Evolutionary conservation across 2,329 filamentous ascomycete genomes (phyloP).

Genomic region (Fusarium sp.): DNA sequence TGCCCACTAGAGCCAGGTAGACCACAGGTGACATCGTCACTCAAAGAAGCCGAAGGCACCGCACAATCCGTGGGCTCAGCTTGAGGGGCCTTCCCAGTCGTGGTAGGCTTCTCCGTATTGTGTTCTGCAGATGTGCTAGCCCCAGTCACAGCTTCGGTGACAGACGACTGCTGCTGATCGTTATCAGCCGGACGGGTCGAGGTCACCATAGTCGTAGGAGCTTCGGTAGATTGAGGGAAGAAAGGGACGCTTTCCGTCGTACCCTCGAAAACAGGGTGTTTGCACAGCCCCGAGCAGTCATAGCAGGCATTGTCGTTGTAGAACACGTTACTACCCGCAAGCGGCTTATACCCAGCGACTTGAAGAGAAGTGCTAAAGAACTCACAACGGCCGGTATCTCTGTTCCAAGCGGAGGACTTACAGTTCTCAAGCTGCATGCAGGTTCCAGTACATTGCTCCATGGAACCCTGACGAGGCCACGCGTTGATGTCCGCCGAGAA

Average conservation of each 20-base stretch:
- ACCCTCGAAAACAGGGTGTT: not conserved
- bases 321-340: not conserved
- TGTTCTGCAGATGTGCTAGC: not conserved
- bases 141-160: not conserved
- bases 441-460: conserved; percentile 30
- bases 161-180: not conserved
- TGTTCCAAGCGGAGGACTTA: conserved; percentile 26
- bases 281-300: conserved; percentile 30
- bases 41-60: conserved; percentile 20
- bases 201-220: conserved; percentile 27
- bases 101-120: not conserved
- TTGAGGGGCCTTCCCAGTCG: conserved; percentile 3
- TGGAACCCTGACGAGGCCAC: conserved; percentile 30
- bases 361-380: conserved; percentile 25
- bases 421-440: conserved; percentile 30
- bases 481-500: conserved; percentile 1
- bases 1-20: conserved; percentile 33
- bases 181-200: conserved; percentile 16
- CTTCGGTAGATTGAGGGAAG: conserved; percentile 9
- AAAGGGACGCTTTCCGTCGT: conserved; percentile 2
- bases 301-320: conserved; percentile 39
- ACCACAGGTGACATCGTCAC: conserved; percentile 37
- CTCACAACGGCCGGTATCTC: conserved; percentile 12
- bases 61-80: conserved; percentile 26
- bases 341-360: conserved; percentile 18